Evolutionary conservation across 305 asterid species (phyloP).

Genomic region (Rubia occidens): DNA sequence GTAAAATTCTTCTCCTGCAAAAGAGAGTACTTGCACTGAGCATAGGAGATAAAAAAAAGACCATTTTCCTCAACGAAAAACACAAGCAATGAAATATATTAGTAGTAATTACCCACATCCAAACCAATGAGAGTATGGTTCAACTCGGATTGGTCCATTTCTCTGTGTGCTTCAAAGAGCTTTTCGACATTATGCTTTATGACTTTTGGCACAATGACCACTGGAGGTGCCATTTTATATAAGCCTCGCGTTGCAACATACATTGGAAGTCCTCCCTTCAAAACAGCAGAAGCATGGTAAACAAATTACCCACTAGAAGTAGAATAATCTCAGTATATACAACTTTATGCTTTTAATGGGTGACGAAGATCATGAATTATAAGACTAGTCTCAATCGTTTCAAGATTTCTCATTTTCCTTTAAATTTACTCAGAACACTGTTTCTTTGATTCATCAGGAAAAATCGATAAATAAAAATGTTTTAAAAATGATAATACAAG

Average conservation of each 20-base stretch:
- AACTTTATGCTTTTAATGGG: not conserved
- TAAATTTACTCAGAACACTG: not conserved
- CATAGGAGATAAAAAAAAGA: not conserved
- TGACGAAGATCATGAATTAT: not conserved
- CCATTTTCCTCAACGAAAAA: constrained; percentile 3
- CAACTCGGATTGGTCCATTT: constrained; percentile 88
- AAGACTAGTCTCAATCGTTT: not conserved
- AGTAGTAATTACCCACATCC: constrained; percentile 67
- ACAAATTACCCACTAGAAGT: not conserved
- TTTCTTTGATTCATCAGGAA: not conserved
- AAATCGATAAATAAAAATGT: not conserved
- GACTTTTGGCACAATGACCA: constrained; percentile 71
- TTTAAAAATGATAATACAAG: not conserved
- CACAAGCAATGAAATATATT: constrained; percentile 6
- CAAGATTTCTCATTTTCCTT: not conserved
- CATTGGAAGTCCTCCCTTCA: constrained; percentile 87
- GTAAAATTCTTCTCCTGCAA: constrained; percentile 72
- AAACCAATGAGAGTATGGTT: constrained; percentile 68
- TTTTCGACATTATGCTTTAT: constrained; percentile 67
- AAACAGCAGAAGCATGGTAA: constrained; percentile 1
- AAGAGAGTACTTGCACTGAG: constrained; percentile 10
- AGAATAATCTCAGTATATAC: not conserved
- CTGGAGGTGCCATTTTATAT: constrained; percentile 79
- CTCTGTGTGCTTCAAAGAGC: constrained; percentile 87
- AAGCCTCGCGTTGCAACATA: constrained; percentile 90